Conservation (phyloP, 1,284 basidiomycete species). For the Pterulicium gracile region DNA sequence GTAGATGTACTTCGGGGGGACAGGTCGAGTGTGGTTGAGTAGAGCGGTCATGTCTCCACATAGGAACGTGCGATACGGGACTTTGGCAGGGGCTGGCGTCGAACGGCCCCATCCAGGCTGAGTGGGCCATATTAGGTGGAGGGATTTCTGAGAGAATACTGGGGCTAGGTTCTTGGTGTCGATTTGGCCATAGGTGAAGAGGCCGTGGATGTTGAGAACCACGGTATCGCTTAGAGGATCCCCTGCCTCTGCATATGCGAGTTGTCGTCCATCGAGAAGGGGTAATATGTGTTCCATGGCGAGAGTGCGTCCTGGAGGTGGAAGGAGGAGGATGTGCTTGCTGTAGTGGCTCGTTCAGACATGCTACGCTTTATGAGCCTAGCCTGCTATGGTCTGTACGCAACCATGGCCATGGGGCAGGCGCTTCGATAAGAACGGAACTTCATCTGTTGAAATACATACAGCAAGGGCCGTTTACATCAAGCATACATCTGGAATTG, state of each 20-base stretch:
- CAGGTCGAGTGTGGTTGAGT: slow-evolving; percentile 27
- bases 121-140: slow-evolving; percentile 28
- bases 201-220: slow-evolving; percentile 30
- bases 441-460: too few species aligned
- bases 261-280: slow-evolving; percentile 24
- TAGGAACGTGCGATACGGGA: slow-evolving; percentile 24
- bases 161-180: slow-evolving; percentile 14
- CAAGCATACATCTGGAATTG: too few species aligned
- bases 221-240: slow-evolving; percentile 23
- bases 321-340: too few species aligned
- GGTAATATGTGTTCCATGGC: slow-evolving; percentile 20
- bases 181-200: slow-evolving; percentile 24
- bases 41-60: slow-evolving; percentile 25
- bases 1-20: slow-evolving; percentile 24
- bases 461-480: too few species aligned
- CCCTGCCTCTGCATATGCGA: slow-evolving; percentile 32
- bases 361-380: too few species aligned
- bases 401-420: too few species aligned
- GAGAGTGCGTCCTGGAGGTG: too few species aligned
- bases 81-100: slow-evolving; percentile 19
- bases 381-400: too few species aligned
- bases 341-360: too few species aligned
- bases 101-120: slow-evolving; percentile 37
- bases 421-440: too few species aligned
- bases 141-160: slow-evolving; percentile 17